Conservation (phyloP, 1,284 basidiomycete species). For the Stereum hirsutum region DNA sequence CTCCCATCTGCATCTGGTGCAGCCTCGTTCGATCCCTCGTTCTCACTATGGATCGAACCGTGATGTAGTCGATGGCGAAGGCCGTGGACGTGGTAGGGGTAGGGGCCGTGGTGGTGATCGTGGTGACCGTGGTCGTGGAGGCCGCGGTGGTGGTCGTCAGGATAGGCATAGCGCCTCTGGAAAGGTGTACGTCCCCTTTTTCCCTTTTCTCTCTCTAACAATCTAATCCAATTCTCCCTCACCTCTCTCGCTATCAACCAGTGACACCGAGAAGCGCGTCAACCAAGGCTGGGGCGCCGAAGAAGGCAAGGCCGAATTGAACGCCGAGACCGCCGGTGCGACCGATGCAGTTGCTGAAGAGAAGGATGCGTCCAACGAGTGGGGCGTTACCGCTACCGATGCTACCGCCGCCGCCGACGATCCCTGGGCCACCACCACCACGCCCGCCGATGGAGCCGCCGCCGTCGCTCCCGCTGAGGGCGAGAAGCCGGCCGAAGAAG, state of each 20-base stretch:
- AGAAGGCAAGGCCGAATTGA: conserved; percentile 71
- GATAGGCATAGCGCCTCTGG: conserved; percentile 82
- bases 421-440: conserved; percentile 19
- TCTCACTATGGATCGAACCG: neutral
- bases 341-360: conserved; percentile 30
- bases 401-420: conserved; percentile 14
- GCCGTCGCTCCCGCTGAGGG: conserved; percentile 26
- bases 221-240: no score
- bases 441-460: conserved; percentile 29
- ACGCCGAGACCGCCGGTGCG: conserved; percentile 53
- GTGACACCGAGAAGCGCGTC: conserved; percentile 88
- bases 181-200: conserved; percentile 45
- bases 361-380: conserved; percentile 24
- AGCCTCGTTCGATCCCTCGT: neutral
- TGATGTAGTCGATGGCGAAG: conserved; percentile 40
- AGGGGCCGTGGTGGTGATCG: conserved; percentile 36
- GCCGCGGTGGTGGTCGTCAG: conserved; percentile 63
- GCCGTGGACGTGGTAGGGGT: conserved; percentile 29
- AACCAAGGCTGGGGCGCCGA: conserved; percentile 90
- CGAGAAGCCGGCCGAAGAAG: conserved; percentile 28
- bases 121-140: conserved; percentile 35
- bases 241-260: conserved; percentile 21
- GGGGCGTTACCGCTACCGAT: conserved; percentile 29
- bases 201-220: neutral
- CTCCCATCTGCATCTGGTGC: conserved; percentile 8